Conservation (phyloP, 2,329 filamentous ascomycete species). For the Alternaria postmessia region DNA sequence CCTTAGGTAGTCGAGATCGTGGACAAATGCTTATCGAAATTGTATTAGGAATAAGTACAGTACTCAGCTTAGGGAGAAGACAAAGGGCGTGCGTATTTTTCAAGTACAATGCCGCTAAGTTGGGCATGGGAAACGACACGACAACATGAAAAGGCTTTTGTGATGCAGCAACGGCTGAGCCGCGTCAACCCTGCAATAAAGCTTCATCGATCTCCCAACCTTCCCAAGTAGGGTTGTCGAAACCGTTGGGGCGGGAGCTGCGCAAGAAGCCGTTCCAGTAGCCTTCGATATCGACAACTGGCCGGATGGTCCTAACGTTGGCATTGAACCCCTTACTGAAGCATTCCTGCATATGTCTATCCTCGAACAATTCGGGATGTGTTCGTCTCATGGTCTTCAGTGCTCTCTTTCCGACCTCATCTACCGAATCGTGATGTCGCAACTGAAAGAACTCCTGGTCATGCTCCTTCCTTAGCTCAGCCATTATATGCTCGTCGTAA, state of each 20-base stretch:
- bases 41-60: neutral
- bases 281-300: constrained; percentile 57
- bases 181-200: constrained; percentile 39
- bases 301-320: constrained; percentile 59
- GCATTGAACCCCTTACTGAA: constrained; percentile 56
- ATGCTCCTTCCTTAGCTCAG: constrained; percentile 58
- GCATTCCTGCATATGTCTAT: constrained; percentile 58
- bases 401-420: constrained; percentile 69
- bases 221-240: constrained; percentile 59
- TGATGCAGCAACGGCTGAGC: neutral
- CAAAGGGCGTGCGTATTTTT: neutral
- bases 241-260: constrained; percentile 62
- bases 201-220: constrained; percentile 54
- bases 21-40: neutral
- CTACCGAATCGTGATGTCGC: constrained; percentile 69
- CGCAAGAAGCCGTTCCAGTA: constrained; percentile 59
- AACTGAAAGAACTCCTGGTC: constrained; percentile 64
- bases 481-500: constrained; percentile 63
- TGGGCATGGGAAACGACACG: neutral
- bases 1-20: neutral
- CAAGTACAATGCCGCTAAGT: constrained; percentile 2
- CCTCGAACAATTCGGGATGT: constrained; percentile 64
- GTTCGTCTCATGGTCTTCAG: constrained; percentile 62
- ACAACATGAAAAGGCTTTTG: neutral
- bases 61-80: neutral